A percentile compares a stretch with the other conserved stretches of the same genome.
phyloP scores from a whole-genome alignment of 805 yeast genomes.

The Metschnikowia orientalis region DNA sequence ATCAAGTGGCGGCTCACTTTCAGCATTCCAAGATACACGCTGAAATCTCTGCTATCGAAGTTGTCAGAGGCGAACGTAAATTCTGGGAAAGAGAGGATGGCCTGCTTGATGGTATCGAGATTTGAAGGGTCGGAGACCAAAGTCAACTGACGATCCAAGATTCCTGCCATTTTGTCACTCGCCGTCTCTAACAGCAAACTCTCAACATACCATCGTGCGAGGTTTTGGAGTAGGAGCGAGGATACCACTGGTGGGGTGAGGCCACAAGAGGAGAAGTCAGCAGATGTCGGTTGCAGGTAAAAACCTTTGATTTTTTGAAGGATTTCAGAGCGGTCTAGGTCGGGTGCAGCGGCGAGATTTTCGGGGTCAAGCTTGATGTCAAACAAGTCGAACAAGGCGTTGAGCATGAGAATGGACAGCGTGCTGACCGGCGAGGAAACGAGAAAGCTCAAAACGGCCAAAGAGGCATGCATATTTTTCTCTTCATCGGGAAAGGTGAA shows the following conservation, averaged over 20 bases:
- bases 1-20: slow-evolving; percentile 36
- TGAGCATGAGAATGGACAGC: slow-evolving; percentile 39
- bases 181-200: slow-evolving; percentile 13
- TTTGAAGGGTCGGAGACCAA: slow-evolving; percentile 6
- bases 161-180: slow-evolving; percentile 19
- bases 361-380: slow-evolving; percentile 56
- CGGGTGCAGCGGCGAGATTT: neutral
- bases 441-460: slow-evolving; percentile 51
- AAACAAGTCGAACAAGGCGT: slow-evolving; percentile 45
- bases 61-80: neutral
- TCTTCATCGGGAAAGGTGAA: slow-evolving; percentile 86
- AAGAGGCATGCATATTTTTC: slow-evolving; percentile 75
- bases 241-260: slow-evolving; percentile 13
- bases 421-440: slow-evolving; percentile 15
- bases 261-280: neutral
- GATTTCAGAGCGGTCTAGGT: neutral
- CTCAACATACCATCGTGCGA: slow-evolving; percentile 18
- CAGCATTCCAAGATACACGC: slow-evolving; percentile 26
- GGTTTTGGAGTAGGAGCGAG: slow-evolving; percentile 14
- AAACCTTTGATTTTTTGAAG: slow-evolving; percentile 1
- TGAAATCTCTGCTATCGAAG: neutral
- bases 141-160: slow-evolving; percentile 3
- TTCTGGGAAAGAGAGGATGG: slow-evolving; percentile 15
- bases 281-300: neutral
- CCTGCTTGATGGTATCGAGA: slow-evolving; percentile 12